Evolutionary conservation across 306 rosid genomes (phyloP).

Genomic region (Inga leiocalycina): DNA sequence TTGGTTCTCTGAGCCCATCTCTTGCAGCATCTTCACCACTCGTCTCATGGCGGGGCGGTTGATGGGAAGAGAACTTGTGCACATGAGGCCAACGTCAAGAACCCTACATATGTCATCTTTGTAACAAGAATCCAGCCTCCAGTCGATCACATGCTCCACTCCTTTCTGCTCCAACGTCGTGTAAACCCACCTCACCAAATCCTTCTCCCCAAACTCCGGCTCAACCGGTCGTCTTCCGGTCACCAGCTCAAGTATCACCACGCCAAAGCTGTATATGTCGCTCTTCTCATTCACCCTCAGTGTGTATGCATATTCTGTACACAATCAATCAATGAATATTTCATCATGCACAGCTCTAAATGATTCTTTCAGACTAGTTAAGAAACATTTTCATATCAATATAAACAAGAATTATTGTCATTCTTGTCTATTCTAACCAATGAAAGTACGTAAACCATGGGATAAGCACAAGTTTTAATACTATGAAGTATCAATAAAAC

Average conservation of each 20-base stretch:
- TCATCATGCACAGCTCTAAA: background rate
- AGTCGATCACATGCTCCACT: constrained; percentile 67
- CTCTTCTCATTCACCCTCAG: constrained; percentile 95
- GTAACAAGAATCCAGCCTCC: constrained; percentile 69
- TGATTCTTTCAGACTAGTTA: background rate
- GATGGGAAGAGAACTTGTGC: constrained; percentile 92
- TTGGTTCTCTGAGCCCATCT: constrained; percentile 50
- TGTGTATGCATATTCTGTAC: constrained; percentile 90
- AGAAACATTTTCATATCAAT: background rate
- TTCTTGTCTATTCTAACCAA: background rate
- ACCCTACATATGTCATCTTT: constrained; percentile 81
- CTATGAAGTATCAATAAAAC: background rate
- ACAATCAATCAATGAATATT: constrained; percentile 1
- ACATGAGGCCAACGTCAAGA: constrained; percentile 79
- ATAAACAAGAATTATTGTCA: background rate
- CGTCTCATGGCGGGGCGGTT: constrained; percentile 72
- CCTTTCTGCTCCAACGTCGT: constrained; percentile 82
- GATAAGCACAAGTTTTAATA: constrained; percentile 9
- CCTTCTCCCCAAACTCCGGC: constrained; percentile 90
- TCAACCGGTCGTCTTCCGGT: constrained; percentile 75
- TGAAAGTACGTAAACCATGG: background rate
- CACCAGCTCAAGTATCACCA: constrained; percentile 82
- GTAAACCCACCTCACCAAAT: constrained; percentile 89
- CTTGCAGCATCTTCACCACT: constrained; percentile 72
- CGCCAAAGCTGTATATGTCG: constrained; percentile 91